Evolutionary conservation across 2,329 filamentous ascomycete species (phyloP).

Genomic region (Sarocladiaceae sp.): DNA sequence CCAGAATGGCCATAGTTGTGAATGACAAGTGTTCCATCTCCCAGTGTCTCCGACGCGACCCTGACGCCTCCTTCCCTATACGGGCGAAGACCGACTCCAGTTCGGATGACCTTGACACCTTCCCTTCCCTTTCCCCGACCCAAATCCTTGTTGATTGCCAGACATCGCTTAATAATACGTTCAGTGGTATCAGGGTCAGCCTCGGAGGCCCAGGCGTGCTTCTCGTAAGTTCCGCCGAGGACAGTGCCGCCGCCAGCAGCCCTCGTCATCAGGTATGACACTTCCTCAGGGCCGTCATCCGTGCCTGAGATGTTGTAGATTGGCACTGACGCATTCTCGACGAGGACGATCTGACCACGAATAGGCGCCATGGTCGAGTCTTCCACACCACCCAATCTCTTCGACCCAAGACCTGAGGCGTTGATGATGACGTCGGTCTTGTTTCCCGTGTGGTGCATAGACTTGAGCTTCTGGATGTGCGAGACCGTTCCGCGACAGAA

Average conservation of each 20-base stretch:
- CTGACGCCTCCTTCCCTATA: conserved; percentile 69
- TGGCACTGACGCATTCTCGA: conserved; percentile 59
- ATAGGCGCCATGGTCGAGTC: conserved; percentile 70
- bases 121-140: conserved; percentile 64
- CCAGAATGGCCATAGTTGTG: conserved; percentile 79
- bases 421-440: conserved; percentile 67
- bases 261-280: conserved; percentile 76
- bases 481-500: conserved; percentile 58
- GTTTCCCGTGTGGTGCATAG: conserved; percentile 45
- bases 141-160: conserved; percentile 61
- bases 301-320: conserved; percentile 54
- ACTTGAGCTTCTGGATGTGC: conserved; percentile 66
- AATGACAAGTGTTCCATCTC: conserved; percentile 59
- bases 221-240: conserved; percentile 77
- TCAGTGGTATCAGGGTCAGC: conserved; percentile 73
- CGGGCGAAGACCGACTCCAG: conserved; percentile 78
- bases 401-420: conserved; percentile 74
- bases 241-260: conserved; percentile 75
- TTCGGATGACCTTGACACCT: conserved; percentile 71
- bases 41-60: conserved; percentile 54
- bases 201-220: conserved; percentile 72
- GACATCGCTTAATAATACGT: conserved; percentile 77
- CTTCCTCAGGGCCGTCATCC: conserved; percentile 68
- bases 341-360: conserved; percentile 81
- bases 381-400: conserved; percentile 74